Base-by-base conservation (phyloP, 768 basidiomycete genomes). In the Suillus americanus region DNA sequence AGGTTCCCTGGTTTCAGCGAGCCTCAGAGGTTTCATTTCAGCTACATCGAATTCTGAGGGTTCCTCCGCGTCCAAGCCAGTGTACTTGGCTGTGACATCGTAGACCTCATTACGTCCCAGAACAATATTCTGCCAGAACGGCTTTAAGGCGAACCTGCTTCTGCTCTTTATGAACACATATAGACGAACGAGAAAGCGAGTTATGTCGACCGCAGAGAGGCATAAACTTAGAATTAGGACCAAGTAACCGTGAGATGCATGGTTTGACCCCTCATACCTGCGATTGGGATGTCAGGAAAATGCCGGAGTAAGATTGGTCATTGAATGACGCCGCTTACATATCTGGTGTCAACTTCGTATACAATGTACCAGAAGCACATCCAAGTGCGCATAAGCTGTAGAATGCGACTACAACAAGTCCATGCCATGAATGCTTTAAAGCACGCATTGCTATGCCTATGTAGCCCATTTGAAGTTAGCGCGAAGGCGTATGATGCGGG, bases 381-480 rank as follows among this genome's bases (percentile, higher is more conserved):
- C 92, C 93, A 46, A 96, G 73, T 1, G 80, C 74, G 61, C 82
- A 79, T 25, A 91, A 79, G 14, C 68, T 76, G 72, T 90, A 89
- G 77, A 95, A 95, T 0, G 79, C 78, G 35, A 85, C 59, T n/a
- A 89, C 82, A 8, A 82, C 81, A 18, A 89, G 56, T 28, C 81
- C 80, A 62, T 89, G 88, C 68, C 82, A 84, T 0, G 88, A 78
- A 70, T 94, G 90, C 57, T 87, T 88, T 0, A 90, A 88, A 18
- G 91, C 88, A 40, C 95, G 88, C 65, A 97, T 81, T 1, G 87
- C 86, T 65, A 97, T 92, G 37, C 86, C 95, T 97, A 71, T 33
- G 50, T 43, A 25, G 14, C 25, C n/a, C 25, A 30, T 37, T 51
- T 37, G 43, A 16, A 6, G 23, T 45, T 38, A 35, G 28, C 30